Evolutionary conservation across 2,329 filamentous ascomycete genomes (phyloP).

Genomic region (Cladorrhinum sp.): DNA sequence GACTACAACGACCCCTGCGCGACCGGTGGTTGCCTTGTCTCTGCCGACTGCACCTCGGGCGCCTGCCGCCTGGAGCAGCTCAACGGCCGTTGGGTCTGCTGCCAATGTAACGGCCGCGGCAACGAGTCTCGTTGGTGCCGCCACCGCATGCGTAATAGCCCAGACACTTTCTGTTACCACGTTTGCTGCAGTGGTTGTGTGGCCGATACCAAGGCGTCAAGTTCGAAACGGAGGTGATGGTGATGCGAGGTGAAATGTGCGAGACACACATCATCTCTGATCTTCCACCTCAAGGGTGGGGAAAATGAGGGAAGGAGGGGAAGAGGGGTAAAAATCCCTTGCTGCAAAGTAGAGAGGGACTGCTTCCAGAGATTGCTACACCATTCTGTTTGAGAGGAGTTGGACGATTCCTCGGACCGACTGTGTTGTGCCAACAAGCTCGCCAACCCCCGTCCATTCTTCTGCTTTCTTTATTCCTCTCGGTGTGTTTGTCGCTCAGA

Average conservation of each 20-base stretch:
- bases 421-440: not conserved
- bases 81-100: conserved; percentile 49
- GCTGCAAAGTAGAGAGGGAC: not conserved
- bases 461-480: not conserved
- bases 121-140: conserved; percentile 47
- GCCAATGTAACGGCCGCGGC: conserved; percentile 44
- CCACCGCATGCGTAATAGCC: conserved; percentile 44
- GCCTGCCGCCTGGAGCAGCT: conserved; percentile 49
- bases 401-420: not conserved
- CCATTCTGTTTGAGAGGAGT: not conserved
- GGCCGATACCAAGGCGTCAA: conserved; percentile 29
- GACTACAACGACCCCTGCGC: conserved; percentile 43
- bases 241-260: not conserved
- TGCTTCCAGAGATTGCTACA: not conserved
- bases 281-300: not conserved
- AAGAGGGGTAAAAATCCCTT: not conserved
- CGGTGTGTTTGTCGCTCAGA: not conserved
- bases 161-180: conserved; percentile 53
- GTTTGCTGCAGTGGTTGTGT: conserved; percentile 45
- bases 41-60: conserved; percentile 46
- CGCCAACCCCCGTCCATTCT: too few relatives aligned
- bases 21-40: conserved; percentile 43
- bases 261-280: not conserved
- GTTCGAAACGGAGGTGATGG: not conserved
- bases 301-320: not conserved